phyloP scores from a whole-genome alignment of 352 stramenopile species.

The Phytophthora citricola region DNA sequence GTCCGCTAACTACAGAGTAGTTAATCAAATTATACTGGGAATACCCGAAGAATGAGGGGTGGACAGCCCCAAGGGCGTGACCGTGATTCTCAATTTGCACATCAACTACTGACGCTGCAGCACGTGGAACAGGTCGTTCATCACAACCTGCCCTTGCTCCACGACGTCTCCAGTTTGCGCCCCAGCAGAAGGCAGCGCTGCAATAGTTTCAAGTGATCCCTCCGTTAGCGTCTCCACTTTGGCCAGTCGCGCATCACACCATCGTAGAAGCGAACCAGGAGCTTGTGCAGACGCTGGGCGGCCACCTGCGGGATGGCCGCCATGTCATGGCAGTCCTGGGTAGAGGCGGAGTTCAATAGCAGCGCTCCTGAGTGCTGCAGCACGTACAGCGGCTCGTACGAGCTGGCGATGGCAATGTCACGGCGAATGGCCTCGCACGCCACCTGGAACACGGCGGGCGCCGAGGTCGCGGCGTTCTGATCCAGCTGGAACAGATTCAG shows the following conservation, averaged over 20 bases:
- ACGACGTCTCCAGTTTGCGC: slow-evolving; percentile 38
- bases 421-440: slow-evolving; percentile 59
- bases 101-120: slow-evolving; percentile 84
- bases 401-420: slow-evolving; percentile 62
- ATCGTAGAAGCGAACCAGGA: slow-evolving; percentile 87
- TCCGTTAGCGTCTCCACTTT: slow-evolving; percentile 67
- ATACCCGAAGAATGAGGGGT: too few relatives aligned
- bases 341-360: slow-evolving; percentile 70
- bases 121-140: slow-evolving; percentile 78
- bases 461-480: slow-evolving; percentile 34
- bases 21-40: too few relatives aligned
- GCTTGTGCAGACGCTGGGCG: slow-evolving; percentile 60
- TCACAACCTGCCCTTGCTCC: slow-evolving; percentile 76
- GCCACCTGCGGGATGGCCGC: slow-evolving; percentile 79
- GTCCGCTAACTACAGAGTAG: too few relatives aligned
- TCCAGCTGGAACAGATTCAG: slow-evolving; percentile 72
- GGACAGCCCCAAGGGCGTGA: too few relatives aligned
- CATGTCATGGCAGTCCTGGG: slow-evolving; percentile 84
- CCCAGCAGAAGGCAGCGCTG: slow-evolving; percentile 26
- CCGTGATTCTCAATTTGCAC: too few relatives aligned
- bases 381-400: slow-evolving; percentile 71
- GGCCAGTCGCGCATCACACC: slow-evolving; percentile 66
- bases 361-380: slow-evolving; percentile 76
- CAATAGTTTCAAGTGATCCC: slow-evolving; percentile 56
- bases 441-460: slow-evolving; percentile 67